Evolutionary conservation across 2,329 filamentous ascomycete genomes (phyloP).

Genomic region (Sporothrix dimorphospora): DNA sequence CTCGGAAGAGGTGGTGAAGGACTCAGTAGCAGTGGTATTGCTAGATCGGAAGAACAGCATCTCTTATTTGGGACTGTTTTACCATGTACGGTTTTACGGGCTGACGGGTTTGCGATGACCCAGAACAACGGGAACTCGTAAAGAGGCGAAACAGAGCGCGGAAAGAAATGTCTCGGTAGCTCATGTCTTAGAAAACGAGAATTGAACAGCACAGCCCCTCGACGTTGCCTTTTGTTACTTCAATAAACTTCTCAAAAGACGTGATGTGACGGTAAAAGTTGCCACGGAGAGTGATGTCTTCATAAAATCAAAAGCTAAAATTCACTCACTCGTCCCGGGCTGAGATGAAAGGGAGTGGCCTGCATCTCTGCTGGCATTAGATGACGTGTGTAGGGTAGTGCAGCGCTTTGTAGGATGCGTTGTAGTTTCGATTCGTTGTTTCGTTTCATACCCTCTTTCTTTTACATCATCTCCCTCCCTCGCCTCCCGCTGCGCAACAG

Average conservation of each 20-base stretch:
- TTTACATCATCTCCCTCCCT: background rate
- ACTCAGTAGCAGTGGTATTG: too few species aligned
- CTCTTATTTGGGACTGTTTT: too few species aligned
- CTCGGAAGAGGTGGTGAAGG: too few species aligned
- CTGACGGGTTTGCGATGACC: background rate
- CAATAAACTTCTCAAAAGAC: background rate
- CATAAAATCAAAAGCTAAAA: background rate
- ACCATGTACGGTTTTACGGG: too few species aligned
- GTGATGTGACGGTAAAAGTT: background rate
- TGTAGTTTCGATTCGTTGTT: background rate
- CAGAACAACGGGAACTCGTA: background rate
- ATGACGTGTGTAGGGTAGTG: conserved; percentile 16
- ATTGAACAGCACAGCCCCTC: background rate
- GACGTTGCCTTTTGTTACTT: background rate
- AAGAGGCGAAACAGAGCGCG: conserved; percentile 5
- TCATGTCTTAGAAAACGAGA: background rate
- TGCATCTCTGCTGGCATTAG: background rate
- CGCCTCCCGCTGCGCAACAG: background rate
- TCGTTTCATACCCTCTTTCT: background rate
- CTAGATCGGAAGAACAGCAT: too few species aligned
- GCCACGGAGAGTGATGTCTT: background rate
- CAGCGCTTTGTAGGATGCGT: background rate
- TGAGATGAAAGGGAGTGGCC: background rate
- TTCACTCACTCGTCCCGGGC: background rate
- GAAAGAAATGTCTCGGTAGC: background rate